Evolutionary conservation across 768 basidiomycete species (phyloP).

Genomic region (Lactarius deliciosus): DNA sequence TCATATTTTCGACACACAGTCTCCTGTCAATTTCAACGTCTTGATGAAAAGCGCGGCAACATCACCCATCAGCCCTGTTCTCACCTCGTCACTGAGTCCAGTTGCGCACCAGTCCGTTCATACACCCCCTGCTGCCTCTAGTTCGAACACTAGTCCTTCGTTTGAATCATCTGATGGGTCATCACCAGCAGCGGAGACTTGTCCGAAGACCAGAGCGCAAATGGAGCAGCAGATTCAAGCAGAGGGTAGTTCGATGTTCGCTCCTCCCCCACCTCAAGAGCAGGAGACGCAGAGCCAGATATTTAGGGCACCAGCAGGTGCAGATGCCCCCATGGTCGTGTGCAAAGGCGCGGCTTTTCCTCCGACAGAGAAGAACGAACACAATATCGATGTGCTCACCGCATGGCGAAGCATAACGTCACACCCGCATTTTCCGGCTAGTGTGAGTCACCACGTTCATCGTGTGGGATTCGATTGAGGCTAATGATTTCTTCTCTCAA

Average conservation of each 20-base stretch:
- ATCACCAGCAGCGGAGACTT: conserved; percentile 33
- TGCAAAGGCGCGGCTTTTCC: conserved; percentile 72
- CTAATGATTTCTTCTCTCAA: conserved; percentile 17
- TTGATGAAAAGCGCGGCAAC: conserved; percentile 29
- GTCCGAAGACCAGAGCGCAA: conserved; percentile 58
- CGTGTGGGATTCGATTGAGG: not conserved
- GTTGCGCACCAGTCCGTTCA: conserved; percentile 46
- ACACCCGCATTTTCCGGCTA: conserved; percentile 67
- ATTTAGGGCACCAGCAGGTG: conserved; percentile 45
- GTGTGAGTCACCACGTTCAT: conserved; percentile 43
- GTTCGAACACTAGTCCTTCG: conserved; percentile 30
- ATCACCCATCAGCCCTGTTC: conserved; percentile 40
- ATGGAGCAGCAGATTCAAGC: conserved; percentile 49
- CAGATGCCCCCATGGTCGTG: conserved; percentile 53
- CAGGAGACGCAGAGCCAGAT: conserved; percentile 6
- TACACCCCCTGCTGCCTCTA: conserved; percentile 3
- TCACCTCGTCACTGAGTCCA: conserved; percentile 47
- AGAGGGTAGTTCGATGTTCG: conserved; percentile 64
- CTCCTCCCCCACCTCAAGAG: conserved; percentile 30
- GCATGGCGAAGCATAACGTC: conserved; percentile 79
- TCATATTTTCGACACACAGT: conserved; percentile 37
- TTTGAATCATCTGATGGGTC: conserved; percentile 30
- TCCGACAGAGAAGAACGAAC: conserved; percentile 62
- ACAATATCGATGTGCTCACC: conserved; percentile 73
- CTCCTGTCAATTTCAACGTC: conserved; percentile 24